These are phyloP conservation scores for Penicillium salamii DNA, from an alignment of 495 filamentous ascomycete genomes.

Conservation along the genomic window DNA sequence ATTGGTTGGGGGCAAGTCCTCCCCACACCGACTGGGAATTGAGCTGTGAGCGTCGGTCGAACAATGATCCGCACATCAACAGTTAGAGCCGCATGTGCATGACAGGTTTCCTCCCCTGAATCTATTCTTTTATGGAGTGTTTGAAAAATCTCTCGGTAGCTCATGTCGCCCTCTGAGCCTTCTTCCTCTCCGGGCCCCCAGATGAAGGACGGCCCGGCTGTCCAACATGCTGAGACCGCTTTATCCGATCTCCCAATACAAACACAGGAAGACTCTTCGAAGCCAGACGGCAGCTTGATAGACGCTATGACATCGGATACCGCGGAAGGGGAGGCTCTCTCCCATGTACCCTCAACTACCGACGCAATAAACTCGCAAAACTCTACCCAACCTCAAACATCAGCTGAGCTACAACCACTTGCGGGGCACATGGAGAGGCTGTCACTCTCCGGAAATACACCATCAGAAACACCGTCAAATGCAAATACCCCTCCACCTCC, in stretches of 20 bases:
- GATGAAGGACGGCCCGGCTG: conserved; percentile 25
- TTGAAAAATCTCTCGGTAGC: conserved; percentile 33
- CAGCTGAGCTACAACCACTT: conserved; percentile 24
- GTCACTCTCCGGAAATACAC: conserved; percentile 29
- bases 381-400: conserved; percentile 7
- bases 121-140: conserved; percentile 54
- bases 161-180: conserved; percentile 39
- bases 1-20: conserved; percentile 18
- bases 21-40: conserved; percentile 8
- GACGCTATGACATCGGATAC: conserved; percentile 15
- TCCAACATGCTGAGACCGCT: conserved; percentile 8
- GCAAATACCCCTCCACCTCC: conserved; percentile 32
- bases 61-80: conserved; percentile 28
- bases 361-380: conserved; percentile 3
- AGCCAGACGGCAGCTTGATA: conserved; percentile 7
- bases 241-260: conserved; percentile 15
- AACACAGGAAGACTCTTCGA: conserved; percentile 22
- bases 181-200: conserved; percentile 23
- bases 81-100: conserved; percentile 19
- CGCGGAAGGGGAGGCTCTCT: conserved; percentile 1
- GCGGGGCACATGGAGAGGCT: conserved; percentile 33
- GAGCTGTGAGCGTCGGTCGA: conserved; percentile 15
- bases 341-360: conserved; percentile 1
- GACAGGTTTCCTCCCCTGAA: conserved; percentile 3
- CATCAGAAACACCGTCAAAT: conserved; percentile 13